Evolutionary conservation across 495 filamentous ascomycete species (phyloP).

Genomic region (Tuber calosporum): DNA sequence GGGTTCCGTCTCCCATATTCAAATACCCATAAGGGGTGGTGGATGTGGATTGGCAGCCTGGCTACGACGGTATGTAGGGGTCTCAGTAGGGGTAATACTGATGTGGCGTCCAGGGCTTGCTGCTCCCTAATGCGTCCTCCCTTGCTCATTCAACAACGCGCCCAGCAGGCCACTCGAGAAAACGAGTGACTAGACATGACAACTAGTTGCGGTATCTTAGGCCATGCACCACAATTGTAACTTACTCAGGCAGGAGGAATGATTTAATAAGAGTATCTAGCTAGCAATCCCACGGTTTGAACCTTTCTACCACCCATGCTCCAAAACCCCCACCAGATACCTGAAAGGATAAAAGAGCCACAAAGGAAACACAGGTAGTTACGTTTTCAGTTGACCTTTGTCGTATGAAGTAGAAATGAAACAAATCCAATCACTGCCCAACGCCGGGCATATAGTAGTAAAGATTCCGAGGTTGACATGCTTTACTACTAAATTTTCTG

Average conservation of each 20-base stretch:
- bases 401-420: background rate
- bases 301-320: background rate
- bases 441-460: background rate
- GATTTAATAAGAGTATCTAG: background rate
- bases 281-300: background rate
- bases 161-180: background rate
- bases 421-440: background rate
- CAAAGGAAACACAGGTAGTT: constrained; percentile 1
- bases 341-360: background rate
- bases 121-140: background rate
- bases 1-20: background rate
- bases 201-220: background rate
- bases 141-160: background rate
- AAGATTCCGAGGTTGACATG: background rate
- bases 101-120: background rate
- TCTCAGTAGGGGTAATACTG: background rate
- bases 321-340: background rate
- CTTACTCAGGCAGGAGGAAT: background rate
- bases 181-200: background rate
- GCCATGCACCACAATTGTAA: background rate
- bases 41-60: background rate
- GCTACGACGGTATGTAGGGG: too few relatives aligned
- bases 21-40: background rate
- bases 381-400: background rate
- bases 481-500: background rate